Evolutionary conservation across 2,329 filamentous ascomycete genomes (phyloP).

Genomic region (Epichloe brachyelytri): DNA sequence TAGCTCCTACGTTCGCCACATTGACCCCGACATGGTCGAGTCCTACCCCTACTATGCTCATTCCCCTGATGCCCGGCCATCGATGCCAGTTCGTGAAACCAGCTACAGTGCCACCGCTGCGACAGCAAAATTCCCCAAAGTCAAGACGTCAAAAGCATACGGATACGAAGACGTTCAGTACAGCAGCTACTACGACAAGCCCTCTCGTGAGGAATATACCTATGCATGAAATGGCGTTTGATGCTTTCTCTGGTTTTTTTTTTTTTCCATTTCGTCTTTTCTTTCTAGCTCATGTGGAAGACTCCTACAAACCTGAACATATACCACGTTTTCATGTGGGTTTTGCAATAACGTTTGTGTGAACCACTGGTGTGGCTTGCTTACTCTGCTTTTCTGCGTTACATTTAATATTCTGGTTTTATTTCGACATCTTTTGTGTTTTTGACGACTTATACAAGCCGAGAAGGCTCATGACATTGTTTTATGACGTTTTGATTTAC

Average conservation of each 20-base stretch:
- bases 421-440: not conserved
- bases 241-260: not conserved
- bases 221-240: slow-evolving; percentile 12
- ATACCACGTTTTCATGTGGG: not conserved
- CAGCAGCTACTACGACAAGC: slow-evolving; percentile 15
- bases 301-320: no score
- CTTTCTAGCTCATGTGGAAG: not conserved
- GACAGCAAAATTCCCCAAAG: slow-evolving; percentile 15
- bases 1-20: slow-evolving; percentile 15
- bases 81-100: slow-evolving; percentile 18
- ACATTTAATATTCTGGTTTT: not conserved
- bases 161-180: slow-evolving; percentile 20
- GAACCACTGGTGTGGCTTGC: not conserved
- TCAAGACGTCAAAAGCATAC: slow-evolving; percentile 22
- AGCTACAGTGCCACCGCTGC: slow-evolving; percentile 17
- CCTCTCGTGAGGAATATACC: slow-evolving; percentile 14
- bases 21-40: slow-evolving; percentile 12
- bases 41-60: slow-evolving; percentile 14
- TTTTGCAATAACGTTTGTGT: not conserved
- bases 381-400: not conserved
- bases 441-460: slow-evolving; percentile 1
- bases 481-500: not conserved
- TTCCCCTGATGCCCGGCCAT: slow-evolving; percentile 16
- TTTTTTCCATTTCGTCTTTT: not conserved
- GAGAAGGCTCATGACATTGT: not conserved